phyloP scores from a whole-genome alignment of 2,329 filamentous ascomycete species.

The Coniochaeta ligniaria region DNA sequence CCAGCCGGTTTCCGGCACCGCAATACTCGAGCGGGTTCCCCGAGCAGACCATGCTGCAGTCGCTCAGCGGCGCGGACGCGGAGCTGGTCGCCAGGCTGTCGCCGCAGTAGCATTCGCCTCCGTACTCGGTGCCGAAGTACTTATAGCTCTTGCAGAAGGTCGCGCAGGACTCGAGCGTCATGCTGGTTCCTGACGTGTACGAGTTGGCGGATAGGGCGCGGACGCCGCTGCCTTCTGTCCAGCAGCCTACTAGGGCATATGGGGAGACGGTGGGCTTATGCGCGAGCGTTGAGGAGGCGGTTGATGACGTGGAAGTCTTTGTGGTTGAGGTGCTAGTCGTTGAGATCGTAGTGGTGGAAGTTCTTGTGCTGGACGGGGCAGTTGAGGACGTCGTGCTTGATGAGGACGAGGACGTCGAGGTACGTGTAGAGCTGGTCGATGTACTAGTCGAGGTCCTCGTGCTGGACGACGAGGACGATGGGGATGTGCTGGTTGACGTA shows the following conservation, averaged over 20 bases:
- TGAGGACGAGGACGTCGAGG: background rate
- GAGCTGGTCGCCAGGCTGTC: conserved; percentile 18
- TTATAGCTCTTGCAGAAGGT: conserved; percentile 23
- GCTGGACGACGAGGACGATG: background rate
- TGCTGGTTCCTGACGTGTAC: conserved; percentile 19
- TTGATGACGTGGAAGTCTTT: conserved; percentile 24
- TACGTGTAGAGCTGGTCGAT: conserved; percentile 17
- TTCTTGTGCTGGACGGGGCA: background rate
- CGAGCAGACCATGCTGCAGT: conserved; percentile 29
- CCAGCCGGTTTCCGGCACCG: conserved; percentile 26
- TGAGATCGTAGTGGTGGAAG: background rate
- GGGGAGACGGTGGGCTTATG: conserved; percentile 24
- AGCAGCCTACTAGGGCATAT: conserved; percentile 29
- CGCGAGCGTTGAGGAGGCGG: conserved; percentile 15
- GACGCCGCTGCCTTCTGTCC: conserved; percentile 25
- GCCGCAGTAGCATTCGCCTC: conserved; percentile 33
- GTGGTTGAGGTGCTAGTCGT: conserved; percentile 7
- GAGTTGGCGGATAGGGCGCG: conserved; percentile 25
- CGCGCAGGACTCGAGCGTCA: conserved; percentile 30
- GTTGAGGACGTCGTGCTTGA: conserved; percentile 9
- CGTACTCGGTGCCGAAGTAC: conserved; percentile 30
- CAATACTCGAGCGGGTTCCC: conserved; percentile 28
- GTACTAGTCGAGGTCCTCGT: conserved; percentile 1
- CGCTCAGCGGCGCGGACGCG: conserved; percentile 18
- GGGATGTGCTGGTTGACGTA: conserved; percentile 4